These are phyloP conservation scores for Macrophomina pseudophaseolina DNA, from an alignment of 2,329 filamentous ascomycete species.

Conservation along the genomic window DNA sequence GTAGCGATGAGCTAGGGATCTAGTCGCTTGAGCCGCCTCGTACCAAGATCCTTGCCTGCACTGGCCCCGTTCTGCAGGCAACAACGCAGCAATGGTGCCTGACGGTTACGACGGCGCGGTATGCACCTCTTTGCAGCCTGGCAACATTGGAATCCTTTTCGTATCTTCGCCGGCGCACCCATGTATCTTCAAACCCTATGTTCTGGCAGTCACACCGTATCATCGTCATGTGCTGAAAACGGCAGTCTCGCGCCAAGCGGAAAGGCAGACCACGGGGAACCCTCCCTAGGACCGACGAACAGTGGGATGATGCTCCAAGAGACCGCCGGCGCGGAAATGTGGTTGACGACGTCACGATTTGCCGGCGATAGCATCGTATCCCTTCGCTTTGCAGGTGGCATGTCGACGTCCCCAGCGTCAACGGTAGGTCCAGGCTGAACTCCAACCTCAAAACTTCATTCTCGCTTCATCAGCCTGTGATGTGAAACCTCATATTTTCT, in stretches of 20 bases:
- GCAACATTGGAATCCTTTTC: neutral
- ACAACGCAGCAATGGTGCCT: slow-evolving; percentile 5
- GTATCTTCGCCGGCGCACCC: neutral
- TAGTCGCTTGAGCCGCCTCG: neutral
- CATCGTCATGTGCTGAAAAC: neutral
- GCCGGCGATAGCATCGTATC: neutral
- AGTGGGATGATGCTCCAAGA: neutral
- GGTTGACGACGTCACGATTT: neutral
- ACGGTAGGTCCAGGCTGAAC: neutral
- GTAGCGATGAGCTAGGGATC: neutral
- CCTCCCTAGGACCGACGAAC: neutral
- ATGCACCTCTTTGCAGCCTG: too few relatives aligned
- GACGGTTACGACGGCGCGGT: neutral
- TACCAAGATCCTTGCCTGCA: neutral
- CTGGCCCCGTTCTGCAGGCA: slow-evolving; percentile 1
- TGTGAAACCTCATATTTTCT: too few relatives aligned
- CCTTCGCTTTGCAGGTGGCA: neutral
- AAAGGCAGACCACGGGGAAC: neutral
- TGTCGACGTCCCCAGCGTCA: neutral
- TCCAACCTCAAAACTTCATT: too few relatives aligned
- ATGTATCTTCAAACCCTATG: slow-evolving; percentile 5
- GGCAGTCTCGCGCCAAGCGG: neutral
- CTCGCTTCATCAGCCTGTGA: too few relatives aligned
- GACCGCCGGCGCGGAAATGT: neutral
- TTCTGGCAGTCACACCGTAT: slow-evolving; percentile 1